phyloP scores from a whole-genome alignment of 495 filamentous ascomycete genomes.

The Chaetomium cochliodes region DNA sequence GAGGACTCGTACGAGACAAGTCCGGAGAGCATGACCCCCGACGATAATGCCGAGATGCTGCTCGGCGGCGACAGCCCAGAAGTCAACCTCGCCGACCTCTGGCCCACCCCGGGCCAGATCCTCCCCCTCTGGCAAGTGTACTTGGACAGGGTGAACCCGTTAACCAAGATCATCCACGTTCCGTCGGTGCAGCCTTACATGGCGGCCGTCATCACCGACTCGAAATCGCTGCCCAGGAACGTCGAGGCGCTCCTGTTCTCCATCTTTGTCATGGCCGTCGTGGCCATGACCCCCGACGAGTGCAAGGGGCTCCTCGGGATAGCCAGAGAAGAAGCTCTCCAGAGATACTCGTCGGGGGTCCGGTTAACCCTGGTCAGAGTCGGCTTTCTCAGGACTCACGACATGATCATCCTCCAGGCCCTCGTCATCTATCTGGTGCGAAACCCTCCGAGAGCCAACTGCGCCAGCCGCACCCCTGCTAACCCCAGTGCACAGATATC shows the following conservation, averaged over 20 bases:
- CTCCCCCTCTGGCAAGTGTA: slow-evolving; percentile 70
- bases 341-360: slow-evolving; percentile 43
- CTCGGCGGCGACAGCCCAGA: slow-evolving; percentile 32
- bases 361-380: slow-evolving; percentile 50
- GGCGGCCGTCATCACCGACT: slow-evolving; percentile 42
- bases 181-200: slow-evolving; percentile 59
- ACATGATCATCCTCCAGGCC: slow-evolving; percentile 55
- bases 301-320: slow-evolving; percentile 50
- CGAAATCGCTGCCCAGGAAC: slow-evolving; percentile 46
- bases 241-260: slow-evolving; percentile 53
- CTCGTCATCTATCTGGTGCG: slow-evolving; percentile 54
- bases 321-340: slow-evolving; percentile 42
- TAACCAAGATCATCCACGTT: slow-evolving; percentile 69
- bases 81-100: slow-evolving; percentile 45
- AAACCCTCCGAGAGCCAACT: slow-evolving; percentile 2
- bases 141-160: slow-evolving; percentile 64
- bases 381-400: slow-evolving; percentile 52
- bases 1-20: slow-evolving; percentile 36
- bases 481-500: slow-evolving; percentile 39
- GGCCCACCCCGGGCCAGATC: slow-evolving; percentile 63
- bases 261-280: slow-evolving; percentile 53
- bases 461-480: slow-evolving; percentile 14
- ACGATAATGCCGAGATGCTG: slow-evolving; percentile 44
- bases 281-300: slow-evolving; percentile 50
- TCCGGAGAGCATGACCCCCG: slow-evolving; percentile 34